Conservation (phyloP, 495 filamentous ascomycete genomes). For the Penicillium robsamsonii region DNA sequence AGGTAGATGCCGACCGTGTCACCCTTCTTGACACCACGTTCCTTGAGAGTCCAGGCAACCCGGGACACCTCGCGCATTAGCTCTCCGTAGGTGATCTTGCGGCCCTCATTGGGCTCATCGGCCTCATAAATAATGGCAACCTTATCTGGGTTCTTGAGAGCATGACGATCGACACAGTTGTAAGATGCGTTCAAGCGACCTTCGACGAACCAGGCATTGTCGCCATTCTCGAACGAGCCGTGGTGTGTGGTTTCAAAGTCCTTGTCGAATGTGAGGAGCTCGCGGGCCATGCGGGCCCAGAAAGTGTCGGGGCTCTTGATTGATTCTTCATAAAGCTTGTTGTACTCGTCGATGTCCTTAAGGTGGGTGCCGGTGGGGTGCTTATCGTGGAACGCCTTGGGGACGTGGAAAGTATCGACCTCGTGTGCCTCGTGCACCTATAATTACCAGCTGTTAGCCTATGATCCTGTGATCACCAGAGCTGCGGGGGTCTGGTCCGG, state of each 20-base stretch:
- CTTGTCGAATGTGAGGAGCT: conserved; percentile 83
- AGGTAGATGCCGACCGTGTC: conserved; percentile 97
- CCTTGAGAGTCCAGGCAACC: conserved; percentile 79
- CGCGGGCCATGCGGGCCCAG: conserved; percentile 82
- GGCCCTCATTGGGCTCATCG: conserved; percentile 84
- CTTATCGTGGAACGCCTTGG: conserved; percentile 63
- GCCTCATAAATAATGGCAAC: conserved; percentile 98
- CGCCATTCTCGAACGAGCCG: conserved; percentile 75
- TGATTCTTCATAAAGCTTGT: conserved; percentile 91
- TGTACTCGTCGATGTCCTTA: conserved; percentile 78
- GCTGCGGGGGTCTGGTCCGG: background rate
- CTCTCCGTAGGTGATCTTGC: conserved; percentile 89
- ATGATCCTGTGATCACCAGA: background rate
- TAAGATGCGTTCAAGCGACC: conserved; percentile 92
- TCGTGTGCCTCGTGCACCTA: conserved; percentile 72
- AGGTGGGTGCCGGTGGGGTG: conserved; percentile 68
- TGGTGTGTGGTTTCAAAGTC: conserved; percentile 89
- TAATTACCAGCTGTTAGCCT: conserved; percentile 1
- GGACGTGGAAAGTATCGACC: conserved; percentile 76
- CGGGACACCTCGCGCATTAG: conserved; percentile 89
- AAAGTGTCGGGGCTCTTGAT: conserved; percentile 88
- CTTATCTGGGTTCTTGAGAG: conserved; percentile 85
- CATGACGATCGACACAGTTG: conserved; percentile 97
- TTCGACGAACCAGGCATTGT: conserved; percentile 93
- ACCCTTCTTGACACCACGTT: conserved; percentile 95